Percentiles rank a stretch among this genome's conserved stretches.
Evolutionary conservation across 2,329 filamentous ascomycete genomes (phyloP).

Genomic region (Ophidiomyces ophidiicola): DNA sequence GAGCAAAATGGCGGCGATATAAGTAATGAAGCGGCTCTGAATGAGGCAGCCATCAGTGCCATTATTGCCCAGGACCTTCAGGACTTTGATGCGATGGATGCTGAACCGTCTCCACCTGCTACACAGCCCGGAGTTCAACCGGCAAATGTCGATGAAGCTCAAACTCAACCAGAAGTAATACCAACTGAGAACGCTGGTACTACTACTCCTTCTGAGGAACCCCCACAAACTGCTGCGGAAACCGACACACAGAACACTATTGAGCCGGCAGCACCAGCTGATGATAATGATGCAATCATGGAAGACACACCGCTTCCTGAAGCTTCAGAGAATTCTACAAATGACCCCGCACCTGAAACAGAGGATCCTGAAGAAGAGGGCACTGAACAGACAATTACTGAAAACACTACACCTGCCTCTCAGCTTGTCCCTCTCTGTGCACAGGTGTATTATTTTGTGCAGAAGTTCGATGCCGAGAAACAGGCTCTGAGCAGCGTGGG

Average conservation of each 20-base stretch:
- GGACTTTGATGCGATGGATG: conserved; percentile 16
- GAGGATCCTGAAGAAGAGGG: not conserved
- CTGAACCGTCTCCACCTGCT: conserved; percentile 7
- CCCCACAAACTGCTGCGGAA: conserved; percentile 5
- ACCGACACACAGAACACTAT: not conserved
- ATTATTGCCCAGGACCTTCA: conserved; percentile 24
- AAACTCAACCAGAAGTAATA: not conserved
- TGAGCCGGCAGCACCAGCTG: not conserved
- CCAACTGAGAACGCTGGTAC: conserved; percentile 10
- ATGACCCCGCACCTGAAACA: conserved; percentile 2
- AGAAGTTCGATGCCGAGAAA: conserved; percentile 41
- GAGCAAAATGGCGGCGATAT: conserved; percentile 4
- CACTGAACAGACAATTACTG: not conserved
- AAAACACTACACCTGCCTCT: not conserved
- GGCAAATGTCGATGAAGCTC: not conserved
- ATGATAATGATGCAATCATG: conserved; percentile 3
- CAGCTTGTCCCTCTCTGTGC: conserved; percentile 2
- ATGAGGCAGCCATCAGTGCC: conserved; percentile 22
- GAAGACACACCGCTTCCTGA: too few species aligned
- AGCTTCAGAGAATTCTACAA: too few species aligned
- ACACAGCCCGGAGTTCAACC: not conserved
- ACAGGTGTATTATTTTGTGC: conserved; percentile 39
- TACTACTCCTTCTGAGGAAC: conserved; percentile 12
- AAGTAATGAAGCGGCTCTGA: conserved; percentile 5
- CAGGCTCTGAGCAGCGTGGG: conserved; percentile 32